phyloP scores from a whole-genome alignment of 2,329 filamentous ascomycete genomes.

The Xylaria sp. region DNA sequence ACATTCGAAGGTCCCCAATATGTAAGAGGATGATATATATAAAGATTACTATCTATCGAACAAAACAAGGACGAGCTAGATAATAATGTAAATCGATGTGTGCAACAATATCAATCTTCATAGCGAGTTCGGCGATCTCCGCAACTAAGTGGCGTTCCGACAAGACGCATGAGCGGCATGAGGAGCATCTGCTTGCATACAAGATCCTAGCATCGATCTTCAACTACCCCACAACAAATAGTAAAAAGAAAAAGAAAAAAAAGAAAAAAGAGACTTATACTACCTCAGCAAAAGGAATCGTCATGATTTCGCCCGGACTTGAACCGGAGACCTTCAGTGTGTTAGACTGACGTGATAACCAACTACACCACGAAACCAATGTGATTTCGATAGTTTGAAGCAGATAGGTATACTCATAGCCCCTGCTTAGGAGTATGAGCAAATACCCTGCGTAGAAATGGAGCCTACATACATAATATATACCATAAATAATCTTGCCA shows the following conservation, averaged over 20 bases:
- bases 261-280: background rate
- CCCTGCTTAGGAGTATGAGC: no score
- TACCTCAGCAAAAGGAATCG: background rate
- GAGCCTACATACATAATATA: no score
- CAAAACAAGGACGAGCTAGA: background rate
- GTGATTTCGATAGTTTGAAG: background rate
- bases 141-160: background rate
- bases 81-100: background rate
- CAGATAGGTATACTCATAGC: no score
- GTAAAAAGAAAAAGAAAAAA: background rate
- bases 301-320: constrained; percentile 49
- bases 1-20: background rate
- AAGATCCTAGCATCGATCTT: background rate
- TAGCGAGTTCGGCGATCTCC: constrained; percentile 15
- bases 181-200: background rate
- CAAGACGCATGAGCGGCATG: no score
- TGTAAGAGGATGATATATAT: background rate
- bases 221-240: no score
- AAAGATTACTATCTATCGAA: background rate
- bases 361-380: constrained; percentile 54
- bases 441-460: no score
- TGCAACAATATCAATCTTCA: background rate
- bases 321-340: constrained; percentile 53
- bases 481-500: no score
- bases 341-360: constrained; percentile 63